Evolutionary conservation across 257 asterid genomes (phyloP).

Genomic region (Pogostemon cablin): DNA sequence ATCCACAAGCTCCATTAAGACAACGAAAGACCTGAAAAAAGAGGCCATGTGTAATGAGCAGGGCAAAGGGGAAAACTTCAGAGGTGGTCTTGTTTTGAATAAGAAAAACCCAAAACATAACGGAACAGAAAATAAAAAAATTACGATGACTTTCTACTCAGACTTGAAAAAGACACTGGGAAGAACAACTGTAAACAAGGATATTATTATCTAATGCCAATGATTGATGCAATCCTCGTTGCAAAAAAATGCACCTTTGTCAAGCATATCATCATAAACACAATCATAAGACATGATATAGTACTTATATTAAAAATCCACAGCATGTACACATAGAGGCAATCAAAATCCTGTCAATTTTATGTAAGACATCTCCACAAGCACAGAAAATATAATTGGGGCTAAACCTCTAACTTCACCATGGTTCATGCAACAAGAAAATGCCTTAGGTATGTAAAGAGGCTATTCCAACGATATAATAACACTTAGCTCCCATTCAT

Average conservation of each 20-base stretch:
- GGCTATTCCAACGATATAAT: conserved; percentile 7
- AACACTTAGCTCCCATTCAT: not conserved
- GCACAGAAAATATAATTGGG: too few species aligned
- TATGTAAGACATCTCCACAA: not conserved
- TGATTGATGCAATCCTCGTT: not conserved
- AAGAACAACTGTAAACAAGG: conserved; percentile 1
- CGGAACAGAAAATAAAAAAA: conserved; percentile 8
- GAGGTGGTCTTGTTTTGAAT: not conserved
- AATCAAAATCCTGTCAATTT: not conserved
- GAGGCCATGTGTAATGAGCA: conserved; percentile 20
- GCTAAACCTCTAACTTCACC: conserved; percentile 1
- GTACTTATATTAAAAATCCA: not conserved
- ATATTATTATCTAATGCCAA: not conserved
- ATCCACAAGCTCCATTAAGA: conserved; percentile 85
- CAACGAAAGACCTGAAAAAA: conserved; percentile 81
- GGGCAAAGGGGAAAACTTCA: conserved; percentile 2
- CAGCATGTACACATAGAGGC: not conserved
- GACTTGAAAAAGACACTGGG: not conserved
- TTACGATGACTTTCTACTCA: conserved; percentile 8
- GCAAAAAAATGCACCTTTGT: not conserved
- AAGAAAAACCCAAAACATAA: not conserved
- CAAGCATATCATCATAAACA: not conserved
- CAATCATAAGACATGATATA: conserved; percentile 5
- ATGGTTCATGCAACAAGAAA: conserved; percentile 16
- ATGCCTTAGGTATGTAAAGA: conserved; percentile 2